Percentiles rank a stretch among this genome's conserved stretches.
Conservation (phyloP, 768 basidiomycete genomes). For the Pleurotus salmoneostramineus region DNA sequence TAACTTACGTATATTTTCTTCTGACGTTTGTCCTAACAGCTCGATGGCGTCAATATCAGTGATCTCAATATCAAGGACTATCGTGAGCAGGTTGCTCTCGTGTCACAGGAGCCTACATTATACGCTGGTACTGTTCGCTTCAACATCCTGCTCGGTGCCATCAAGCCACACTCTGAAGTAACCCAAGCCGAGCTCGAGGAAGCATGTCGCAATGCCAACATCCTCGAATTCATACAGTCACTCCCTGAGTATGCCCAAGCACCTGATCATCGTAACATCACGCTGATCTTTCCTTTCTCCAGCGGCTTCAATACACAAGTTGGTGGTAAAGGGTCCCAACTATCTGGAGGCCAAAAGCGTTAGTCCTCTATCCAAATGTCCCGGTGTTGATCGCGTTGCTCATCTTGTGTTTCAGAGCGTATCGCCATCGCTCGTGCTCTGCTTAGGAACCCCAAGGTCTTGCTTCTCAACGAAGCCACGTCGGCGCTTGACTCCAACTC, state of each 20-base stretch:
- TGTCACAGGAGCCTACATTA: conserved; percentile 88
- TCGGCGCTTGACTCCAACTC: conserved; percentile 89
- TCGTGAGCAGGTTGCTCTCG: conserved; percentile 82
- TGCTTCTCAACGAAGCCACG: conserved; percentile 89
- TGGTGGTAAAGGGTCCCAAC: conserved; percentile 85
- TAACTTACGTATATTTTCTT: no score
- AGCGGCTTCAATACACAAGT: conserved; percentile 91
- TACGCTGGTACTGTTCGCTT: conserved; percentile 90
- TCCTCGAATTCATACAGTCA: conserved; percentile 84
- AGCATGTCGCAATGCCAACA: conserved; percentile 87
- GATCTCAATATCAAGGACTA: conserved; percentile 84
- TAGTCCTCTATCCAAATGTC: conserved; percentile 19
- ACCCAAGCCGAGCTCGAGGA: conserved; percentile 85
- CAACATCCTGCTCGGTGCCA: conserved; percentile 88
- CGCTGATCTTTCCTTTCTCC: conserved; percentile 9
- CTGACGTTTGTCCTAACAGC: conserved; percentile 15
- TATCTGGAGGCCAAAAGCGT: conserved; percentile 89
- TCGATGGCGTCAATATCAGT: conserved; percentile 73
- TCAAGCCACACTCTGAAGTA: conserved; percentile 70
- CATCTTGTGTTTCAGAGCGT: conserved; percentile 33
- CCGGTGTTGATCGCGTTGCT: background rate
- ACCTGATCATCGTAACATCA: background rate
- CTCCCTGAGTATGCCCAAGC: conserved; percentile 66
- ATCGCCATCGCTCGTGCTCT: conserved; percentile 89
- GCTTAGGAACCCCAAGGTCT: conserved; percentile 85